Conservation (phyloP, 768 basidiomycete species). For the Tricholomella constricta region DNA sequence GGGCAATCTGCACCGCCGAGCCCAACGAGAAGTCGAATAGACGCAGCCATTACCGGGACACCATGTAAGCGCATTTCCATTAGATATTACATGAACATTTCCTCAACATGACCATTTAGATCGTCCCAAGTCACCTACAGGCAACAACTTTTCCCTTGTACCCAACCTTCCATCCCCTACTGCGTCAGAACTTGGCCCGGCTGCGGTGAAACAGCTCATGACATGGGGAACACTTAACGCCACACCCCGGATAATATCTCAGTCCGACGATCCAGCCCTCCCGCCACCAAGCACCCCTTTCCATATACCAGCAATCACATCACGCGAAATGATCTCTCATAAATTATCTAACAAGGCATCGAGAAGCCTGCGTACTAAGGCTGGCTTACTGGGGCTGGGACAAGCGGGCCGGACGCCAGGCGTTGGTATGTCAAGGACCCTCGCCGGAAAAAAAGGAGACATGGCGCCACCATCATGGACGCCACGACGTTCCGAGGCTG, state of each 20-base stretch:
- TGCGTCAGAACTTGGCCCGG: conserved; percentile 76
- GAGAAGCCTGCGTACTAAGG: conserved; percentile 78
- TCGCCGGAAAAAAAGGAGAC: conserved; percentile 43
- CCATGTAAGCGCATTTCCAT: conserved; percentile 63
- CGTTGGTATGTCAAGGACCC: conserved; percentile 32
- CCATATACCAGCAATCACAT: conserved; percentile 73
- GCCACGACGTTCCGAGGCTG: conserved; percentile 69
- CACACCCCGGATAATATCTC: conserved; percentile 85
- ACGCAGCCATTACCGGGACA: conserved; percentile 90
- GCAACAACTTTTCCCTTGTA: conserved; percentile 71
- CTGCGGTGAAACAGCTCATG: conserved; percentile 90
- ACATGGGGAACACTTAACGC: conserved; percentile 95
- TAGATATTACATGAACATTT: not conserved
- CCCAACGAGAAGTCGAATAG: conserved; percentile 87
- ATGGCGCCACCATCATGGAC: conserved; percentile 86
- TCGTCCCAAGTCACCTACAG: conserved; percentile 57
- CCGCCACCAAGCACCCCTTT: conserved; percentile 66
- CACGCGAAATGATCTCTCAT: conserved; percentile 80
- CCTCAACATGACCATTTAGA: conserved; percentile 42
- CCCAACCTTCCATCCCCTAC: conserved; percentile 87
- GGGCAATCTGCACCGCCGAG: conserved; percentile 70
- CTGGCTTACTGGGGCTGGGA: conserved; percentile 53
- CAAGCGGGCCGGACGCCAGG: conserved; percentile 37
- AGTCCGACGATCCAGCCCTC: conserved; percentile 52
- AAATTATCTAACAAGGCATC: conserved; percentile 81